phyloP scores from a whole-genome alignment of 2,329 filamentous ascomycete genomes.

The Myriosclerotinia duriaeana region DNA sequence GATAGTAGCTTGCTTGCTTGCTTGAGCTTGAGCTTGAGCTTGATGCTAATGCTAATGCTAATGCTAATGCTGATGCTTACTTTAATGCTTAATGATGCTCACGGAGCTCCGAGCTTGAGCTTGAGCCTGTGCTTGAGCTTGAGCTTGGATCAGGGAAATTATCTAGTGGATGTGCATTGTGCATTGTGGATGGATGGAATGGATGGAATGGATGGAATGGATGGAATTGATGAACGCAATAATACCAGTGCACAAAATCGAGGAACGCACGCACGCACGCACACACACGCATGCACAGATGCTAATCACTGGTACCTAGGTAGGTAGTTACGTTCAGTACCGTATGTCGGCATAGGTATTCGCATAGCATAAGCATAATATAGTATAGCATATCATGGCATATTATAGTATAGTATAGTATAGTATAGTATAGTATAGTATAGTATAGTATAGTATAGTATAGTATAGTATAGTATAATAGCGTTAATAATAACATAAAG shows the following conservation, averaged over 20 bases:
- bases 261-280: not conserved
- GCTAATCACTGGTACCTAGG: not conserved
- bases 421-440: too few species aligned
- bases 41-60: too few species aligned
- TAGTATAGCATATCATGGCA: too few species aligned
- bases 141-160: constrained; percentile 1
- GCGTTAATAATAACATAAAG: too few species aligned
- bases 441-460: too few species aligned
- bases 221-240: not conserved
- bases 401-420: not conserved
- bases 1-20: too few species aligned
- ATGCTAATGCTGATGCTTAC: not conserved
- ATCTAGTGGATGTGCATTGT: not conserved
- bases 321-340: too few species aligned
- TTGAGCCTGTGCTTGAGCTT: not conserved
- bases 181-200: too few species aligned
- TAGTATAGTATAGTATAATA: too few species aligned
- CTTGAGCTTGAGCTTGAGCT: too few species aligned
- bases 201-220: not conserved
- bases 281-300: not conserved
- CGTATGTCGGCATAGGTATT: not conserved
- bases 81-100: too few species aligned
- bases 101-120: not conserved
- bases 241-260: constrained; percentile 1
- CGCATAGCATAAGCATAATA: not conserved